Percentiles rank a stretch among this genome's conserved stretches.
phyloP scores from a whole-genome alignment of 768 basidiomycete genomes.

The Gyrodon lividus region DNA sequence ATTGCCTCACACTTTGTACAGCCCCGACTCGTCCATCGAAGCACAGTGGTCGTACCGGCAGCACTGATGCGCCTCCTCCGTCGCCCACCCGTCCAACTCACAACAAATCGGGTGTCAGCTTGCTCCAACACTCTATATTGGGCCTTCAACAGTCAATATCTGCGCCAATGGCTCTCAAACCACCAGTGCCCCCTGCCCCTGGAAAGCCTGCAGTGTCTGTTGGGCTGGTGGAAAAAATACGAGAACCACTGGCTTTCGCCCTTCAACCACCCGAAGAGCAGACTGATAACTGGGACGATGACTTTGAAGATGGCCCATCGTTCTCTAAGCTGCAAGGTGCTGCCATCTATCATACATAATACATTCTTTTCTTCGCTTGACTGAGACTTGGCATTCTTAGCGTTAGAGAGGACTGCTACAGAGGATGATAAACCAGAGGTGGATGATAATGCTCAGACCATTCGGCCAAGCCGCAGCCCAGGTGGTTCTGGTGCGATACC shows the following conservation, averaged over 20 bases:
- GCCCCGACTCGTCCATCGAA: constrained; percentile 78
- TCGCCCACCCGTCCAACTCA: constrained; percentile 41
- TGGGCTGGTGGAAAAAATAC: constrained; percentile 38
- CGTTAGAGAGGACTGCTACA: constrained; percentile 56
- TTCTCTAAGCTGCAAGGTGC: constrained; percentile 75
- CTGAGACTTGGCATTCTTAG: constrained; percentile 31
- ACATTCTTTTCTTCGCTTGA: background rate
- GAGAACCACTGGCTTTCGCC: constrained; percentile 60
- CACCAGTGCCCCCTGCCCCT: constrained; percentile 13
- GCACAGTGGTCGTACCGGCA: constrained; percentile 45
- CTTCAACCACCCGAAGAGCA: constrained; percentile 79
- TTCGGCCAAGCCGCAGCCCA: constrained; percentile 74
- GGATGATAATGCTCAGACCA: constrained; percentile 81
- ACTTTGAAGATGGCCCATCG: constrained; percentile 93
- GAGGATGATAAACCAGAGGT: constrained; percentile 55
- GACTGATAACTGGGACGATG: constrained; percentile 97
- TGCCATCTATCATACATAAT: background rate
- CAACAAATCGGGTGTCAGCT: constrained; percentile 25
- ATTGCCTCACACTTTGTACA: constrained; percentile 27
- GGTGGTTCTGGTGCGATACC: constrained; percentile 48
- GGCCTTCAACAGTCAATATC: constrained; percentile 36
- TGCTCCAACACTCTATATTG: constrained; percentile 33
- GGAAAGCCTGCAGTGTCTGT: constrained; percentile 25
- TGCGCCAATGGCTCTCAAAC: constrained; percentile 27
- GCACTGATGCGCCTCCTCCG: constrained; percentile 39